Conservation (phyloP, 129 eudicot genomes). For the Centrapalus pauciflorus region DNA sequence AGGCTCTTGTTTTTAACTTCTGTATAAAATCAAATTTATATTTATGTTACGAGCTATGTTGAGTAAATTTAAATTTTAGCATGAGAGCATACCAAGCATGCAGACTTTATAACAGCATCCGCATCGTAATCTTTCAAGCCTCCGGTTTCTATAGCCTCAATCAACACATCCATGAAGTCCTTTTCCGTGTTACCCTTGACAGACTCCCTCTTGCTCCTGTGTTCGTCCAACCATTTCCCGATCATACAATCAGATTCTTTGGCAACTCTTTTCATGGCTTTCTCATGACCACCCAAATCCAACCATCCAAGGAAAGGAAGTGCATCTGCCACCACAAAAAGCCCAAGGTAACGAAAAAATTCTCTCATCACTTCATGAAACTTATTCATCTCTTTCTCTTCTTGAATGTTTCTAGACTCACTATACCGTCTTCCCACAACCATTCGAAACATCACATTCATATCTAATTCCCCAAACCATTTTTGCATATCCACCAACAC, state of each 20-base stretch:
- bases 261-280: conserved; percentile 32
- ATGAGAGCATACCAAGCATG: conserved; percentile 32
- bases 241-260: conserved; percentile 29
- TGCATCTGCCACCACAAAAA: conserved; percentile 26
- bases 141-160: background rate
- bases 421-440: conserved; percentile 35
- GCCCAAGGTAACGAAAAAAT: conserved; percentile 23
- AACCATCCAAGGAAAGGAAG: conserved; percentile 40
- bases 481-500: conserved; percentile 29
- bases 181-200: background rate
- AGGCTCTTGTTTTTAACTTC: too few relatives aligned
- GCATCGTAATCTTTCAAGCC: conserved; percentile 15
- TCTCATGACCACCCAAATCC: conserved; percentile 41
- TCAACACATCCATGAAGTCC: conserved; percentile 52
- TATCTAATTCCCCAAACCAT: conserved; percentile 27
- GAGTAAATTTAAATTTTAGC: background rate
- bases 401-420: background rate
- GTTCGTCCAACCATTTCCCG: conserved; percentile 39
- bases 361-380: conserved; percentile 23
- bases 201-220: conserved; percentile 3
- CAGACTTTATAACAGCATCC: conserved; percentile 33
- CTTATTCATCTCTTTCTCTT: conserved; percentile 12
- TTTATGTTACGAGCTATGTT: background rate
- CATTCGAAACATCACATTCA: conserved; percentile 32
- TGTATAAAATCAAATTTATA: background rate